Conservation (phyloP, 2,329 filamentous ascomycete species). For the Aspergillus novofumigatus region DNA sequence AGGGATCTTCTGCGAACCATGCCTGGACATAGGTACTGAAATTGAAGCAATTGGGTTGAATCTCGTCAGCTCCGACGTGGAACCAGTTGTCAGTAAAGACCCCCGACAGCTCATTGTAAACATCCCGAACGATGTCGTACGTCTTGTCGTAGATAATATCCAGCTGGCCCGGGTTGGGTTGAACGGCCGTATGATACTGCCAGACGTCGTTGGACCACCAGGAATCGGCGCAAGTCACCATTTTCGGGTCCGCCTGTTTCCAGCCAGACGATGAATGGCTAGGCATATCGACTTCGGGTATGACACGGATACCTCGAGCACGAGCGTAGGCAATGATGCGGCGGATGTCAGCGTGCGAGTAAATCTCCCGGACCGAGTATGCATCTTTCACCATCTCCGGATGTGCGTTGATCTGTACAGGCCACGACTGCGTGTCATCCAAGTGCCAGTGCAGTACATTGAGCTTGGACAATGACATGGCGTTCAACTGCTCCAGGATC, state of each 20-base stretch:
- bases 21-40: conserved; percentile 48
- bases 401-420: conserved; percentile 47
- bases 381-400: conserved; percentile 53
- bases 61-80: conserved; percentile 54
- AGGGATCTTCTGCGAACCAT: conserved; percentile 50
- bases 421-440: conserved; percentile 54
- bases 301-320: conserved; percentile 54
- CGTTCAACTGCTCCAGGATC: conserved; percentile 53
- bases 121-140: conserved; percentile 51
- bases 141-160: conserved; percentile 55
- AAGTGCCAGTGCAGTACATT: conserved; percentile 58
- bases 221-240: conserved; percentile 53
- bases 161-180: conserved; percentile 55
- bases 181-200: conserved; percentile 51
- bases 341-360: conserved; percentile 41
- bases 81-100: conserved; percentile 53
- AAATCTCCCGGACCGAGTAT: conserved; percentile 49
- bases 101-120: conserved; percentile 51
- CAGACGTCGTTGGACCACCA: conserved; percentile 61
- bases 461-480: conserved; percentile 54
- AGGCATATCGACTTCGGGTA: conserved; percentile 62
- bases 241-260: conserved; percentile 53
- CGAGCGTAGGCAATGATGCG: conserved; percentile 48
- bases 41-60: conserved; percentile 56
- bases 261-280: conserved; percentile 55